Evolutionary conservation across 768 basidiomycete species (phyloP), one percentile per base, ranked within the genome.

Genomic region (Tulasnella sp.): DNA sequence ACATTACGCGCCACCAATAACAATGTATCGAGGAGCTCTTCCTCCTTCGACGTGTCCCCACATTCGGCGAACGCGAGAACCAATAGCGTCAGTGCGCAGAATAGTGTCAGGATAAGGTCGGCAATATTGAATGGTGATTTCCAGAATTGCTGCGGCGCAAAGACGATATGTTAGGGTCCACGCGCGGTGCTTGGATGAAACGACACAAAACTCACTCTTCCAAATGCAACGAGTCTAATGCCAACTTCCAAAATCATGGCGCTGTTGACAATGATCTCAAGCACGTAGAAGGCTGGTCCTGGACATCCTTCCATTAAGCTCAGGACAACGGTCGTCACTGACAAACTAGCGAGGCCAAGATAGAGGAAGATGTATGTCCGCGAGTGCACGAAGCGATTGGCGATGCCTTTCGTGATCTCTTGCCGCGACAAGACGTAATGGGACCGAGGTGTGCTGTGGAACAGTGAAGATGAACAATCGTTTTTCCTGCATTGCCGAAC

Each of bases 171-270:
- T 44, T 30, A 26, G 29, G 42, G 15, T 51, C 17, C n/a, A 24
- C 17, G 54, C 32, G 21, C 27, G 54, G 42, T 45, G 19, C n/a
- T 49, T 8, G 51, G 38, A 51, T n/a, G 55, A 19, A 48, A 17
- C 30, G 13, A 19, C 41, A 21, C 17, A 9, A 32, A 29, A 76
- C 89, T 67, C 67, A 98, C 95, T 71, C 82, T 80, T 62, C 95
- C 95, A 67, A 96, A 88, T 1, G 96, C 96, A 60, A 97, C 76
- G 69, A 97, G 86, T 42, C 96, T 83, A 61, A 95, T 87, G 1
- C 77, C 78, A 17, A 99, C 96, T 75, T 99, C 96, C 24, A 86
- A 70, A 61, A 98, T 97, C 94, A 97, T 95, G 9, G 88, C 78
- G 0, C 79, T 77, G 68, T 95, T 94, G 71, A 95, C 81, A 69